These are phyloP conservation scores for Rhodotorula babjevae DNA, from an alignment of 768 basidiomycete genomes.

Conservation along the genomic window DNA sequence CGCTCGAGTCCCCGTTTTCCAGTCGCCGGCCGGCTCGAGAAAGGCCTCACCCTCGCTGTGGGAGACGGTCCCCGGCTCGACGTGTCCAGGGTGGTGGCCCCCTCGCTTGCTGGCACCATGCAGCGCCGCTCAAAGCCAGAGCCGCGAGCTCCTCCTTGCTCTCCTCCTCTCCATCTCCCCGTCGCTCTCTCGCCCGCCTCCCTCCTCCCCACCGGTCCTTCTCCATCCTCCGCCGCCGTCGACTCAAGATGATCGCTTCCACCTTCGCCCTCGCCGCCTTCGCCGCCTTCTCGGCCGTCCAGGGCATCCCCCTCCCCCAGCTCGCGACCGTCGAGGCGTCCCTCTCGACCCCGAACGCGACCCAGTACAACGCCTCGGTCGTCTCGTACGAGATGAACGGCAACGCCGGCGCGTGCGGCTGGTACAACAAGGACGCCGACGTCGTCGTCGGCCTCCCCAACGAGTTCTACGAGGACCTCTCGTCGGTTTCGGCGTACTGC, in stretches of 20 bases:
- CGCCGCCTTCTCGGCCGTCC: conserved; percentile 28
- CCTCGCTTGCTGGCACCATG: too few species aligned
- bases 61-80: too few species aligned
- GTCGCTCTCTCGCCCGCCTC: not conserved
- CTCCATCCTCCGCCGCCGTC: too few species aligned
- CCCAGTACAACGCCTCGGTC: conserved; percentile 14
- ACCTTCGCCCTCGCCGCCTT: conserved; percentile 27
- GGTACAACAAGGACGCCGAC: conserved; percentile 53
- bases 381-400: conserved; percentile 53
- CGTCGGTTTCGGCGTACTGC: conserved; percentile 57
- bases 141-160: not conserved
- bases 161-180: not conserved
- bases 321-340: conserved; percentile 22
- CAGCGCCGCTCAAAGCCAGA: too few species aligned
- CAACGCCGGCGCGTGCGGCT: conserved; percentile 74
- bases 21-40: too few species aligned
- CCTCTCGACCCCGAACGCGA: conserved; percentile 25
- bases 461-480: conserved; percentile 51
- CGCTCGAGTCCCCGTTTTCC: too few species aligned
- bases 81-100: too few species aligned
- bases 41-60: too few species aligned
- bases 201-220: too few species aligned
- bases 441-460: conserved; percentile 54
- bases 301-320: not conserved
- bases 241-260: conserved; percentile 24